Conservation (phyloP, 2,329 filamentous ascomycete species). For the Byssothecium circinans region DNA sequence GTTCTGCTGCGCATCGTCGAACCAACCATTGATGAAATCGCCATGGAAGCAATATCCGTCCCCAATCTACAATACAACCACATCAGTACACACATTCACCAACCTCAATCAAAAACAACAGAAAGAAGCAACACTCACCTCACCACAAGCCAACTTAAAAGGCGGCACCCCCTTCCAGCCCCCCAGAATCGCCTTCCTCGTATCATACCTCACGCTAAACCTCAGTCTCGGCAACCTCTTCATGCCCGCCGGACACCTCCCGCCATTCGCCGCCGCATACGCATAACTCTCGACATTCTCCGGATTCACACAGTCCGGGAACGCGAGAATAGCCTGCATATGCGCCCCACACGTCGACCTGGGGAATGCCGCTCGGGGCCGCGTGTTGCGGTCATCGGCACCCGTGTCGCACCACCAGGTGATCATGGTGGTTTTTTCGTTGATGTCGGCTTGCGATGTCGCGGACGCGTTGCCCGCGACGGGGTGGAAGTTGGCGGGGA, state of each 20-base stretch:
- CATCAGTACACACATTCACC: background rate
- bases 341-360: constrained; percentile 36
- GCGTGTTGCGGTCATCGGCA: constrained; percentile 8
- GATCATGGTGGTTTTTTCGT: constrained; percentile 14
- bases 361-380: constrained; percentile 35
- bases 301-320: constrained; percentile 46
- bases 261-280: constrained; percentile 35
- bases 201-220: constrained; percentile 49
- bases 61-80: constrained; percentile 10
- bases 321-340: constrained; percentile 25
- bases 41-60: constrained; percentile 44
- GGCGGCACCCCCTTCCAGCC: constrained; percentile 48
- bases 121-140: constrained; percentile 12
- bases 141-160: constrained; percentile 45
- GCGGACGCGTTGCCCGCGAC: constrained; percentile 42
- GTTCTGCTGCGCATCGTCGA: constrained; percentile 40
- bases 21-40: constrained; percentile 51
- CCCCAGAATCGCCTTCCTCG: constrained; percentile 42
- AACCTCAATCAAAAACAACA: background rate
- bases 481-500: constrained; percentile 44
- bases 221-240: constrained; percentile 48
- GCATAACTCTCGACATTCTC: constrained; percentile 22
- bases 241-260: constrained; percentile 43
- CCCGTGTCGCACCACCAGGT: constrained; percentile 19
- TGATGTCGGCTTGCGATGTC: constrained; percentile 30